Base-by-base conservation (phyloP, 345 rosid species). In the Rubroshorea leprosula region DNA sequence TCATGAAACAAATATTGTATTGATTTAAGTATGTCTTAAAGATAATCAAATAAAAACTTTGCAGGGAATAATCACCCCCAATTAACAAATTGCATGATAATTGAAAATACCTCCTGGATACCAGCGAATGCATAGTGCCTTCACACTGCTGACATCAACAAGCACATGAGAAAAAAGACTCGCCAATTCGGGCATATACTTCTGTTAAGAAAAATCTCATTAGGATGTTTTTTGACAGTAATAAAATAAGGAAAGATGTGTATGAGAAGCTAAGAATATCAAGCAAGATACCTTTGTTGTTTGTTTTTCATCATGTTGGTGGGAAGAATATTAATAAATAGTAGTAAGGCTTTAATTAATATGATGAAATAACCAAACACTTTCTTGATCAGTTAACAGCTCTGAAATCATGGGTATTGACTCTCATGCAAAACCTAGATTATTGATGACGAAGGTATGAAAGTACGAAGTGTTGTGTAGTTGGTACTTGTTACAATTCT, bases 201-300 rank as follows among this genome's bases (percentile, higher is more conserved):
- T 93, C 99, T 93, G 84, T 63, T 25, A 58, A 71, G 51, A 50
- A 35, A 62, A 57, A 66, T 15, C 23, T 54, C 20, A 23, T 54
- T 61, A 56, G 51, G 41, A 55, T 24, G 44, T 51, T 17, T 31
- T 15, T 61, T 47, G 9, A 17, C 50, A 23, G 53, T 62, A 45
- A 43, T 4, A 65, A 45, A 10, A 58, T 20, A 19, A 19, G 15
- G 16, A 44, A 44, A 44, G n/a, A 44, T 44, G 47, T 44, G 45
- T 13, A 39, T 11, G 45, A 39, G 45, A 39, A 14, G 14, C 8
- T 6, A 39, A 39, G 16, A 14, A 11, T 39, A n/a, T n/a, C n/a
- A n/a, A n/a, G n/a, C n/a, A n/a, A n/a, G n/a, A n/a, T n/a, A n/a
- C n/a, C n/a, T n/a, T n/a, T n/a, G n/a, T n/a, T n/a, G n/a, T n/a